Conservation (phyloP, 352 stramenopile genomes). For the Pythium phragmiticola region DNA sequence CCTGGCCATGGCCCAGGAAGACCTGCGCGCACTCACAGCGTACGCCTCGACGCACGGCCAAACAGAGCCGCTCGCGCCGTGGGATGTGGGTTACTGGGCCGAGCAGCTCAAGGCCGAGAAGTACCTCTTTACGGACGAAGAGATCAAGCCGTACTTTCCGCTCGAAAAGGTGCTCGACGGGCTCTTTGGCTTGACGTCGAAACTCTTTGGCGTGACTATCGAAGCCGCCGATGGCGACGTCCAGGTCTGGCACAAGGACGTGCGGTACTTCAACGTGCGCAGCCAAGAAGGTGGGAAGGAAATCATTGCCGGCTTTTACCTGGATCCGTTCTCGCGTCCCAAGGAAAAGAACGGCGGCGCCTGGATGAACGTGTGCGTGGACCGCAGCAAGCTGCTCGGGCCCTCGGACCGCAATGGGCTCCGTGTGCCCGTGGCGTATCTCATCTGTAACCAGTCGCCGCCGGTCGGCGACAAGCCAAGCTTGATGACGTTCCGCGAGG, state of each 20-base stretch:
- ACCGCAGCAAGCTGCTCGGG: slow-evolving; percentile 88
- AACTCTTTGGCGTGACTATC: slow-evolving; percentile 95
- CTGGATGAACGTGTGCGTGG: slow-evolving; percentile 98
- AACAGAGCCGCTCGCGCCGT: slow-evolving; percentile 79
- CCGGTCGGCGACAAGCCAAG: slow-evolving; percentile 91
- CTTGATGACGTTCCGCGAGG: slow-evolving; percentile 98
- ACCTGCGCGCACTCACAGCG: slow-evolving; percentile 89
- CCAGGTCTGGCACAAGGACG: slow-evolving; percentile 94
- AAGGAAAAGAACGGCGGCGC: slow-evolving; percentile 97
- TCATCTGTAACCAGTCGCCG: slow-evolving; percentile 97
- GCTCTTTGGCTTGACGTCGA: slow-evolving; percentile 93
- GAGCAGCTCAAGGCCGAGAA: slow-evolving; percentile 95
- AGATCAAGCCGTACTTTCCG: slow-evolving; percentile 97
- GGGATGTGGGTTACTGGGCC: slow-evolving; percentile 95
- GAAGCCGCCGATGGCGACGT: slow-evolving; percentile 64
- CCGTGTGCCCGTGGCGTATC: slow-evolving; percentile 94
- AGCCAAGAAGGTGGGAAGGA: slow-evolving; percentile 70
- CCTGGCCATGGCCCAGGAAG: slow-evolving; percentile 84
- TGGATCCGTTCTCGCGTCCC: slow-evolving; percentile 97
- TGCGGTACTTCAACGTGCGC: slow-evolving; percentile 95
- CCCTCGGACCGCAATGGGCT: slow-evolving; percentile 46
- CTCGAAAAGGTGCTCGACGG: slow-evolving; percentile 94
- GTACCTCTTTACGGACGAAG: slow-evolving; percentile 96
- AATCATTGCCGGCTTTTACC: slow-evolving; percentile 95
- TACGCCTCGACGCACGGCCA: slow-evolving; percentile 87